Evolutionary conservation across 2,329 filamentous ascomycete species (phyloP), one percentile per base, ranked within the genome.

Genomic region (Ophiocordyceps australis): DNA sequence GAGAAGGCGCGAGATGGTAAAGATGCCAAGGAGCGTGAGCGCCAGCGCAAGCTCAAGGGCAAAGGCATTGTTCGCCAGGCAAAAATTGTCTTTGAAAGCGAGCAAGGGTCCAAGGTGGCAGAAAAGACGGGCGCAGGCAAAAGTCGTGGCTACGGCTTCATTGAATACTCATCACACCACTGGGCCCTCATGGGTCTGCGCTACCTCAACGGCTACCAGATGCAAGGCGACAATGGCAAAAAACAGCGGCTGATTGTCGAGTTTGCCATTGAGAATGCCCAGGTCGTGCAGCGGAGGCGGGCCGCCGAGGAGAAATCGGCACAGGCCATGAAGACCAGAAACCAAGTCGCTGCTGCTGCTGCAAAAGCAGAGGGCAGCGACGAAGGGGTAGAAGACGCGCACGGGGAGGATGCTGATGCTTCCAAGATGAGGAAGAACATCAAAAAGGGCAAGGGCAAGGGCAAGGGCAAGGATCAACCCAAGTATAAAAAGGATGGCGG

Each of bases 201-300:
- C 24, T 95, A 82, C 73, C 62, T 98, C 30, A 98, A 98, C 46
- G 85, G 86, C 2, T 74, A 67, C 31, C 55, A 66, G 17, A 38
- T 71, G 12, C 57, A 64, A 40, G 67, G 63, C 34, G 52, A 58
- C 14, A 52, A 65, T 27, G 83, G 89, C 35, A 81, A 77, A 53
- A 86, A 82, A 46, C 85, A 89, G 51, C 66, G 89, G 9, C 55
- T 98, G 26, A 82, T 98, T 43, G 86, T 86, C 20, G 91, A 98
- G 49, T 98, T 98, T 46, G 83, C 89, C 13, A 93, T 98, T 46
- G 89, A 98, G 54, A 98, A 98, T 41, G 85, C 82, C 1, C 85
- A 94, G 42, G 89, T 98, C 2, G 76, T 98, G n/a, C 67, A 74
- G 37, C 65, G 89, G 35, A 66, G 91, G 31, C 42, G 39, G 23